A percentile compares a stretch with the other conserved stretches of the same genome.
Evolutionary conservation across 2,329 filamentous ascomycete species (phyloP).

Genomic region (Cladophialophora bantiana): DNA sequence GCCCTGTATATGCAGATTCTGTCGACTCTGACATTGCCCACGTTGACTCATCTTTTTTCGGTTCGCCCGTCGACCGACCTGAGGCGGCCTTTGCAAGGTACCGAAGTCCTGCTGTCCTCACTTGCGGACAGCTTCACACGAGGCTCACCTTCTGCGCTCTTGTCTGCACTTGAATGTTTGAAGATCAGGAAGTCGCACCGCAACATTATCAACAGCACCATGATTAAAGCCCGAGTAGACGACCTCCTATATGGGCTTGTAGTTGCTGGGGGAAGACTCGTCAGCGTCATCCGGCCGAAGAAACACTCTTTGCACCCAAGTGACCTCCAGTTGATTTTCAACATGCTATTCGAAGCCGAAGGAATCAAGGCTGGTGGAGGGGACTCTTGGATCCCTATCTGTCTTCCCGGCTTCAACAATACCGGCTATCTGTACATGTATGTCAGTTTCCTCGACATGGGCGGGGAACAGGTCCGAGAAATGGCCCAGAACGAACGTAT

Average conservation of each 20-base stretch:
- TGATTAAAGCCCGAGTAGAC: conserved; percentile 78
- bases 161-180: conserved; percentile 93
- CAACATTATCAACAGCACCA: conserved; percentile 81
- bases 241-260: conserved; percentile 91
- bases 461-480: conserved; percentile 55
- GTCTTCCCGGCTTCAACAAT: conserved; percentile 95
- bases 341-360: conserved; percentile 97
- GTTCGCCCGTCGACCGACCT: conserved; percentile 93
- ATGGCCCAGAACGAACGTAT: conserved; percentile 50
- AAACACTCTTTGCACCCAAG: conserved; percentile 95
- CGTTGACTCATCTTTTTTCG: conserved; percentile 83
- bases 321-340: conserved; percentile 95
- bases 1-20: conserved; percentile 98
- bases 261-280: conserved; percentile 88
- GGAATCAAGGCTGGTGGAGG: conserved; percentile 90
- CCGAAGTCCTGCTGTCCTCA: conserved; percentile 87
- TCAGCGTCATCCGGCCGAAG: conserved; percentile 92
- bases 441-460: conserved; percentile 85
- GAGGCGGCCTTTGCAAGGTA: conserved; percentile 86
- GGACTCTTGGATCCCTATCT: conserved; percentile 97
- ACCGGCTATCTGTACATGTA: conserved; percentile 99
- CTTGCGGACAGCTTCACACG: conserved; percentile 93
- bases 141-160: conserved; percentile 85
- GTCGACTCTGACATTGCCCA: conserved; percentile 90
- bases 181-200: conserved; percentile 88